Evolutionary conservation across 768 basidiomycete species (phyloP).

Genomic region (Dentipellis fragilis): DNA sequence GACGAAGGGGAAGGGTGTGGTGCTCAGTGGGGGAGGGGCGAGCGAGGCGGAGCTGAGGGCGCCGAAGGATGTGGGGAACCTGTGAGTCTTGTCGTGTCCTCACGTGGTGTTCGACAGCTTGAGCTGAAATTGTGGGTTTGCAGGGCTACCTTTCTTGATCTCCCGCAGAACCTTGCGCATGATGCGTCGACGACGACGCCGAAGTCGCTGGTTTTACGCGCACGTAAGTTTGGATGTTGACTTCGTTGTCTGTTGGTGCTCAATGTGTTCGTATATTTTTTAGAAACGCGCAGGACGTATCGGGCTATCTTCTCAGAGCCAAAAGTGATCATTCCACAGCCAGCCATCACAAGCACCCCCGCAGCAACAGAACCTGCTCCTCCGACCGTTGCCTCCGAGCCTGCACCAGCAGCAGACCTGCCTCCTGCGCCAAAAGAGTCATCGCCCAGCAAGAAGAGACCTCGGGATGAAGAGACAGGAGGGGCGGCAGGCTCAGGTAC

Average conservation of each 20-base stretch:
- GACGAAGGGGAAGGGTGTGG: constrained; percentile 67
- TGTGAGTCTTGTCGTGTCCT: constrained; percentile 33
- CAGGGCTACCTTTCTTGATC: constrained; percentile 58
- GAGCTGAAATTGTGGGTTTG: not conserved
- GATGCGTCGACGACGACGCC: constrained; percentile 48
- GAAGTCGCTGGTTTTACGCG: constrained; percentile 60
- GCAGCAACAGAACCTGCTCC: not conserved
- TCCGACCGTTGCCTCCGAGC: too few relatives aligned
- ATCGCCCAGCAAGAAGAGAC: not conserved
- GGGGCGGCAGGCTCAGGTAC: not conserved
- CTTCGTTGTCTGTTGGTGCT: not conserved
- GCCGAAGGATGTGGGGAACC: constrained; percentile 64
- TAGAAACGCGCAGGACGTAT: constrained; percentile 77
- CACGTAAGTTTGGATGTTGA: constrained; percentile 41
- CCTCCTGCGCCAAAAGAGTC: too few relatives aligned
- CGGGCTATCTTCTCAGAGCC: constrained; percentile 75
- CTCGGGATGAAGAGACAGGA: constrained; percentile 1
- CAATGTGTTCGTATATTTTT: not conserved
- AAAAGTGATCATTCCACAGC: constrained; percentile 43
- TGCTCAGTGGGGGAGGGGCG: constrained; percentile 63
- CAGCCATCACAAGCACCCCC: not conserved
- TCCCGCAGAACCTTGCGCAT: constrained; percentile 61
- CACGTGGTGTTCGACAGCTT: too few relatives aligned
- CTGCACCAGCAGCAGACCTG: too few relatives aligned
- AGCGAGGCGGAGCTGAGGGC: constrained; percentile 54